Base-by-base conservation (phyloP, 495 filamentous ascomycete species). In the Tuber melanosporum region DNA sequence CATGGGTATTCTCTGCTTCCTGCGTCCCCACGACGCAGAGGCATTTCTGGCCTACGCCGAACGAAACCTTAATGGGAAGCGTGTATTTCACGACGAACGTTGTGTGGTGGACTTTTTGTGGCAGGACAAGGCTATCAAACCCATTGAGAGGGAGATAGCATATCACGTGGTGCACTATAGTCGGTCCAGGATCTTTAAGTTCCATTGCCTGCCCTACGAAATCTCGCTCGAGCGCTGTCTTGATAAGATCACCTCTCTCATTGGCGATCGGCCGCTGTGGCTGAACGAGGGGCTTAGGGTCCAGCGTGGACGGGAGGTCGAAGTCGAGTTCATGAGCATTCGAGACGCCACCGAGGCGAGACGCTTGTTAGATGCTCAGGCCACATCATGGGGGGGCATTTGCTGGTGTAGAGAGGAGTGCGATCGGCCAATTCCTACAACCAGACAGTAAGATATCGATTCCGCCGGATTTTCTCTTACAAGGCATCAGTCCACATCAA, bases 261-360 rank as follows among this genome's bases (percentile, higher is more conserved):
- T 80, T 8, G 78, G 78, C 36, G 73, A 78, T n/a, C 75, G 76
- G 43, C 42, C 44, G 20, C 47, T 80, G 8, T 80, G 78, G 78
- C 32, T 80, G 20, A 70, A 47, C 12, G 76, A 80, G 47, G 78
- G 78, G 4, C 73, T 76, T 32, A 74, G 78, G 14, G 22, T 43
- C 12, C 49, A 70, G 42, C 42, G 57, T 19, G 78, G 78, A 2
- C 42, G 78, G 15, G 78, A 80, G 46, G 77, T 80, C 17, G 77
- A 79, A n/a, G 74, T 80, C 20, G 78, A 80, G 66, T 80, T 80
- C 74, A 76, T 70, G 71, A 80, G 76, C 39, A 74, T 80, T 32
- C 79, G 74, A 44, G 78, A 80, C 43, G 78, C 78, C 22, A 71
- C 76, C 1, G 78, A 80, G 19, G 73, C 73, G 5, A 73, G 74